A percentile compares a stretch with the other conserved stretches of the same genome.
phyloP scores from a whole-genome alignment of 352 stramenopile species.

The Globisporangium lucens region DNA sequence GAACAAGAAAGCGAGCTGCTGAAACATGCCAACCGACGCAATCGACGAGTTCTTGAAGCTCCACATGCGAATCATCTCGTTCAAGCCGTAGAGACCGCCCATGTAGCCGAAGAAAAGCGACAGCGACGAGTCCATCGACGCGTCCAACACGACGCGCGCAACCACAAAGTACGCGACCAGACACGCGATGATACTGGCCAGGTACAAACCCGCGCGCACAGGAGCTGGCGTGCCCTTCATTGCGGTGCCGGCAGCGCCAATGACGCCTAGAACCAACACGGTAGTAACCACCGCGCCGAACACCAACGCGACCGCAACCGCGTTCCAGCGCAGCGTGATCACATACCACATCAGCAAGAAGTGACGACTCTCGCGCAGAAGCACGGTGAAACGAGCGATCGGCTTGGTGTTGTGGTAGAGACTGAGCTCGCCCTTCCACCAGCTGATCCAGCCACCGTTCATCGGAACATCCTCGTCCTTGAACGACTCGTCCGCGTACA shows the following conservation, averaged over 20 bases:
- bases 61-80: conserved; percentile 85
- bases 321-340: conserved; percentile 62
- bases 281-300: conserved; percentile 53
- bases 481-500: conserved; percentile 72
- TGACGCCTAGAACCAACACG: conserved; percentile 50
- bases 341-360: conserved; percentile 87
- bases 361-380: conserved; percentile 75
- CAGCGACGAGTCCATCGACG: conserved; percentile 35
- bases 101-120: conserved; percentile 83
- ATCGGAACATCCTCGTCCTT: conserved; percentile 63
- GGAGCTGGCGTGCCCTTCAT: conserved; percentile 37
- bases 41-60: conserved; percentile 72
- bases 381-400: conserved; percentile 70
- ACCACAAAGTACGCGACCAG: conserved; percentile 51
- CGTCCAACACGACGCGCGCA: conserved; percentile 32
- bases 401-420: conserved; percentile 68
- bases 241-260: conserved; percentile 29
- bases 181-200: conserved; percentile 33
- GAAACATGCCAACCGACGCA: conserved; percentile 60
- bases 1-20: conserved; percentile 83
- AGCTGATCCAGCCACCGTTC: conserved; percentile 71
- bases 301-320: conserved; percentile 48
- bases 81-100: conserved; percentile 70
- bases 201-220: conserved; percentile 53
- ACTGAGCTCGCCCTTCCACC: conserved; percentile 79